Evolutionary conservation across 257 asterid species (phyloP).

Genomic region (Scutellaria barbata): DNA sequence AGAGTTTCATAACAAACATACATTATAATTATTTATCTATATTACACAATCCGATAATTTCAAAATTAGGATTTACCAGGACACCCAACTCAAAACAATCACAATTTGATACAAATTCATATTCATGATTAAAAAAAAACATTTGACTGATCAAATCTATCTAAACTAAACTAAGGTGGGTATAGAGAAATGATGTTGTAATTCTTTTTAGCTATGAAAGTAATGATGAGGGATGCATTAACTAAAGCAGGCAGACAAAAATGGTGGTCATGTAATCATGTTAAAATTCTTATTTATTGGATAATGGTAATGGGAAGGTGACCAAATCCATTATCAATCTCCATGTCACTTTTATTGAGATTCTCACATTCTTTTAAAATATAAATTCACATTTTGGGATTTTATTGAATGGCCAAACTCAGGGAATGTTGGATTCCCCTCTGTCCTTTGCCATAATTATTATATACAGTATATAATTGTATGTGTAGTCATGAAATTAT

Average conservation of each 20-base stretch:
- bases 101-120: too few species aligned
- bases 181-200: conserved; percentile 27
- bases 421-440: conserved; percentile 88
- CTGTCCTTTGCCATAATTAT: conserved; percentile 45
- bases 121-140: background rate
- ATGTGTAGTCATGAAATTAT: background rate
- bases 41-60: too few species aligned
- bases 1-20: too few species aligned
- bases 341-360: conserved; percentile 61
- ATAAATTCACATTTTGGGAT: conserved; percentile 50
- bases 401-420: conserved; percentile 81
- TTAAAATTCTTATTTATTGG: conserved; percentile 27
- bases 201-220: conserved; percentile 14
- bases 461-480: background rate
- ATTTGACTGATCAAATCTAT: conserved; percentile 13
- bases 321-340: conserved; percentile 61
- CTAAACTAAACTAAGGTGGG: conserved; percentile 31
- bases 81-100: too few species aligned
- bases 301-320: conserved; percentile 44
- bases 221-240: conserved; percentile 31
- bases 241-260: conserved; percentile 38
- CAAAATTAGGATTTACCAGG: too few species aligned
- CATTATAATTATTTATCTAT: too few species aligned
- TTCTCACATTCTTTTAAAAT: conserved; percentile 58
- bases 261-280: conserved; percentile 36